These are phyloP conservation scores for Rosa persica DNA, from an alignment of 306 rosid species.

Conservation along the genomic window DNA sequence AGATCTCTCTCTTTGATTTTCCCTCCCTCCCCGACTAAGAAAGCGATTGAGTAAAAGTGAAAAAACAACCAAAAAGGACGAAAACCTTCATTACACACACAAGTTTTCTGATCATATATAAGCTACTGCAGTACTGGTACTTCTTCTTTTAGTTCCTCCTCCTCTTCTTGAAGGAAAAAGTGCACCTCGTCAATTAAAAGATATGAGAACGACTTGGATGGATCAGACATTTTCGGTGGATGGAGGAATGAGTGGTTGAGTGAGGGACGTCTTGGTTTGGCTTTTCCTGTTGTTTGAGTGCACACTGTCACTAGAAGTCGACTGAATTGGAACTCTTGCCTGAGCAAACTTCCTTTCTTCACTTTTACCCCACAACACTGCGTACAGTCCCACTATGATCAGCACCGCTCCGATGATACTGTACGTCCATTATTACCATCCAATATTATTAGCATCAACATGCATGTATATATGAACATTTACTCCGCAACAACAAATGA, in stretches of 20 bases:
- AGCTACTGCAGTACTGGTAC: slow-evolving; percentile 25
- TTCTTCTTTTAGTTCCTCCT: slow-evolving; percentile 6
- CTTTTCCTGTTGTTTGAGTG: slow-evolving; percentile 48
- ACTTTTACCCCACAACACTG: slow-evolving; percentile 89
- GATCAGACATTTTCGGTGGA: slow-evolving; percentile 79
- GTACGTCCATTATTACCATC: slow-evolving; percentile 20
- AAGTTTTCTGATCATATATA: slow-evolving; percentile 51
- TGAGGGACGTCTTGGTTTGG: slow-evolving; percentile 62
- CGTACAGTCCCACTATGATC: slow-evolving; percentile 77
- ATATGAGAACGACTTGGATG: slow-evolving; percentile 13
- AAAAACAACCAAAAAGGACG: not conserved
- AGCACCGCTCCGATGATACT: slow-evolving; percentile 92
- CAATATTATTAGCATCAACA: not conserved
- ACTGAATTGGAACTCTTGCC: slow-evolving; percentile 42
- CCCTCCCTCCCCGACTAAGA: slow-evolving; percentile 30
- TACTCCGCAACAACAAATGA: not conserved
- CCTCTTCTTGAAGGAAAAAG: slow-evolving; percentile 23
- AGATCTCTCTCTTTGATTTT: slow-evolving; percentile 31
- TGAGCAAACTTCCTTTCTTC: slow-evolving; percentile 73
- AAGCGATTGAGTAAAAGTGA: slow-evolving; percentile 37
- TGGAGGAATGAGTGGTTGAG: slow-evolving; percentile 83
- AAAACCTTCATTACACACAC: slow-evolving; percentile 46
- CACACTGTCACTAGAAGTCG: slow-evolving; percentile 41
- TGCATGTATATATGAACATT: not conserved
- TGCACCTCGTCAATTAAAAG: slow-evolving; percentile 30